Percentiles rank a stretch among this genome's conserved stretches.
Conservation (phyloP, 2,329 filamentous ascomycete genomes). For the Whalleya microplaca region DNA sequence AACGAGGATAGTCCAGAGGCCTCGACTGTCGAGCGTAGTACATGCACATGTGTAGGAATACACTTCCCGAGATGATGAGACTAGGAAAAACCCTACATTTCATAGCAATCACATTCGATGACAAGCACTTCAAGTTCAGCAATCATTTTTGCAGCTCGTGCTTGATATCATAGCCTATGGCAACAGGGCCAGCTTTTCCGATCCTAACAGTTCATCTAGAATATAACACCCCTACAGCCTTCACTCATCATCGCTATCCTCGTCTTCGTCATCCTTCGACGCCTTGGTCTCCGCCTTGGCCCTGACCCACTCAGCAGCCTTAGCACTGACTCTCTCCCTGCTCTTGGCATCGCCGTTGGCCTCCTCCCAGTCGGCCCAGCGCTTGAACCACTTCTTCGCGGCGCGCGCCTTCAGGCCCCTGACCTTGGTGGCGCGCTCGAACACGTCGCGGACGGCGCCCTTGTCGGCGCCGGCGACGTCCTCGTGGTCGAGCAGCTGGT, state of each 20-base stretch:
- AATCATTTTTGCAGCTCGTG: background rate
- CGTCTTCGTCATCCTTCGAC: conserved; percentile 35
- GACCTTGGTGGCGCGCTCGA: conserved; percentile 74
- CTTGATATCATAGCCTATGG: background rate
- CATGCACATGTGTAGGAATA: too few species aligned
- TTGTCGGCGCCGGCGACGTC: conserved; percentile 55
- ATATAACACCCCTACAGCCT: background rate
- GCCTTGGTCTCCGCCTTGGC: conserved; percentile 45
- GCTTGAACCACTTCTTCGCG: conserved; percentile 86
- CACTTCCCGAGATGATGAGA: background rate
- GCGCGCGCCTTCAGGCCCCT: conserved; percentile 79
- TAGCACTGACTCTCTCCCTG: conserved; percentile 70
- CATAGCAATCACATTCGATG: background rate
- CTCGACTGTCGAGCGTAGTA: too few species aligned
- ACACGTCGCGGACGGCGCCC: conserved; percentile 70
- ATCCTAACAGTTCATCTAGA: background rate
- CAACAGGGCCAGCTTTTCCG: background rate
- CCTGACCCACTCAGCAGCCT: conserved; percentile 72
- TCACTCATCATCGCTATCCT: conserved; percentile 36
- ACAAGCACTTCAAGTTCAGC: background rate
- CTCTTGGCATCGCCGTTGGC: conserved; percentile 70
- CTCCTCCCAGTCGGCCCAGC: conserved; percentile 90
- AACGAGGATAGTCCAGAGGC: too few species aligned
- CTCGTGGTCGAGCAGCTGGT: conserved; percentile 87
- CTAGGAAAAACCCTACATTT: background rate